Evolutionary conservation across 2,329 filamentous ascomycete genomes (phyloP).

Genomic region (Aureobasidium lini): DNA sequence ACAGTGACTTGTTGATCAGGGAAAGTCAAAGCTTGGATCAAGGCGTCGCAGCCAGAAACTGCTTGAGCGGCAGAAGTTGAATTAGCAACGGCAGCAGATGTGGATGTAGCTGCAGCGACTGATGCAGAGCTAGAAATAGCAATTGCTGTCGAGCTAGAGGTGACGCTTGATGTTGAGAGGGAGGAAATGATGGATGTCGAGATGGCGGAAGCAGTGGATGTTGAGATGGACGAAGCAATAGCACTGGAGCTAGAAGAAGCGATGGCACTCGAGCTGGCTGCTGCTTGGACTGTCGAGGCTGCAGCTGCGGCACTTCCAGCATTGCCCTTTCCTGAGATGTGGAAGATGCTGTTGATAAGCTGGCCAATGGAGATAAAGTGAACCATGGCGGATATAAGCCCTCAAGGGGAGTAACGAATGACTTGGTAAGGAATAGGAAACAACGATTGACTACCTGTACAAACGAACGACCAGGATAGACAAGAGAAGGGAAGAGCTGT

Average conservation of each 20-base stretch:
- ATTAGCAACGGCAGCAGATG: no score
- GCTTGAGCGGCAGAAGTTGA: not conserved
- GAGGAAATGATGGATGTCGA: no score
- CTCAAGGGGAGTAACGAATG: not conserved
- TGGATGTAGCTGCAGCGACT: not conserved
- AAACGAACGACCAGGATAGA: not conserved
- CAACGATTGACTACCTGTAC: not conserved
- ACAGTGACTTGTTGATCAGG: not conserved
- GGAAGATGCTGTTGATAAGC: not conserved
- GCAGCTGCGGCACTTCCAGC: not conserved
- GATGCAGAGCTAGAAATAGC: not conserved
- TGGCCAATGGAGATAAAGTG: not conserved
- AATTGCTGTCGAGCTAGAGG: no score
- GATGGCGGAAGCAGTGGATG: no score
- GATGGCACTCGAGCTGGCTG: not conserved
- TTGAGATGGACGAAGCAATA: no score
- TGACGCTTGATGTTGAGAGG: no score
- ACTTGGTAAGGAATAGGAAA: not conserved
- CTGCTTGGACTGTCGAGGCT: not conserved
- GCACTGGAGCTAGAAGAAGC: not conserved
- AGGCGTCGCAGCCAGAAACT: not conserved
- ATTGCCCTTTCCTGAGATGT: not conserved
- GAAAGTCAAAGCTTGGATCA: slow-evolving; percentile 1
- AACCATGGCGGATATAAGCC: not conserved
- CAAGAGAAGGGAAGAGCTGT: not conserved